Evolutionary conservation across 441 rosid species (phyloP), one percentile per base, ranked within the genome.

Genomic region (Arabidopsis hybrid): DNA sequence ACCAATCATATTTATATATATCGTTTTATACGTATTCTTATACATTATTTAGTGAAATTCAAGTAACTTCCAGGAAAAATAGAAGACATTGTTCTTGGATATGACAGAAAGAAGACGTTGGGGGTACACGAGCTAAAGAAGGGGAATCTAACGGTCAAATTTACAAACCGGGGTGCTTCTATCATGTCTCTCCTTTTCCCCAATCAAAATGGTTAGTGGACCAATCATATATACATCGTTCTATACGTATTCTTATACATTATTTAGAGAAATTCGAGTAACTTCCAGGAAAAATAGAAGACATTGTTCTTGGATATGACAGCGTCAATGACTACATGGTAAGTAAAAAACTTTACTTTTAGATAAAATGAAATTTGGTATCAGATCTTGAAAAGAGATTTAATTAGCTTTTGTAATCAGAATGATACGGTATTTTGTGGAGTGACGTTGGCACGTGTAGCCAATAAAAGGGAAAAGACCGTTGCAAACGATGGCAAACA

Each of bases 241-340:
- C 2, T 2, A 38, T 8, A 8, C 42, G 42, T 38, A 39, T 39
- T 39, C 42, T 39, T 47, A 47, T 47, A 7, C 26, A 16, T 9
- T 16, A 16, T 47, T 47, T 14, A 47, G 7, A 14, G 8, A 16
- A 8, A 47, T 47, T 47, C 21, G 51, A 47, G 21, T 47, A 47
- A 14, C 9, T 47, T 47, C 9, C 26, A 47, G 52, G 52, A 16
- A 47, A 16, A 47, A 8, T 47, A 2, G 52, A 16, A 26, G 52
- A 47, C 52, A 47, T 47, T 16, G 52, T 47, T 47, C 52, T 47
- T 47, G 52, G 53, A 49, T 49, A 49, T 9, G 52, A 47, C 51
- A 47, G 21, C 21, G 21, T 47, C 8, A 47, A 7, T 7, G 53
- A 49, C 53, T 17, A 49, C 29, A 17, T 4, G 29, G 53, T 8